Percentiles rank a stretch among this genome's conserved stretches.
These are phyloP conservation scores for Fragaria vesca DNA, from an alignment of 306 rosid species.

Conservation along the genomic window DNA sequence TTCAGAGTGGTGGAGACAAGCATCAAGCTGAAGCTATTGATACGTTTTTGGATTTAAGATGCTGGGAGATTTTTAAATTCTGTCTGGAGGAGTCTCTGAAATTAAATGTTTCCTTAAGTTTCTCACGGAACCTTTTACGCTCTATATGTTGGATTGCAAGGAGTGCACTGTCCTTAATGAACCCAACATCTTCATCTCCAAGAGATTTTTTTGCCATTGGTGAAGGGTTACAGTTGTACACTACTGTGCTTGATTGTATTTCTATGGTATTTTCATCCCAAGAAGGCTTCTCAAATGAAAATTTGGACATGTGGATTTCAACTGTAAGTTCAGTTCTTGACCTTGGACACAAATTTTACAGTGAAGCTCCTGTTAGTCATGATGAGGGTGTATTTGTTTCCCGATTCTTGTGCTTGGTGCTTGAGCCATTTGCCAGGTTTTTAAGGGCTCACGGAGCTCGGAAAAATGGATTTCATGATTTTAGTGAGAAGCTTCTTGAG, in stretches of 20 bases:
- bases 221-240: constrained; percentile 48
- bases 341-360: constrained; percentile 46
- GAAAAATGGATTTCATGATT: constrained; percentile 66
- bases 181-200: constrained; percentile 22
- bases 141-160: constrained; percentile 52
- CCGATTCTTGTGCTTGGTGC: constrained; percentile 53
- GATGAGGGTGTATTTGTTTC: constrained; percentile 45
- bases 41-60: constrained; percentile 63
- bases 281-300: constrained; percentile 68
- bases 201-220: constrained; percentile 28
- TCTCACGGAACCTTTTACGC: constrained; percentile 59
- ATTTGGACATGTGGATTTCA: constrained; percentile 71
- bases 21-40: constrained; percentile 33
- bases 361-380: constrained; percentile 41
- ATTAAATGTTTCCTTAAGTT: constrained; percentile 45
- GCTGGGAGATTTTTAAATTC: constrained; percentile 81
- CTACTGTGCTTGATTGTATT: constrained; percentile 58
- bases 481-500: constrained; percentile 77
- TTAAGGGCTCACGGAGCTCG: constrained; percentile 57
- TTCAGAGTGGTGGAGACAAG: constrained; percentile 32
- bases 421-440: constrained; percentile 81
- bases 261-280: constrained; percentile 69
- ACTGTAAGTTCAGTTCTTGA: constrained; percentile 50
- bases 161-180: constrained; percentile 43
- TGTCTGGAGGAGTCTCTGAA: constrained; percentile 72